A percentile compares a stretch with the other conserved stretches of the same genome.
Evolutionary conservation across 2,329 filamentous ascomycete species (phyloP).

Genomic region (Penicillium brasilianum): DNA sequence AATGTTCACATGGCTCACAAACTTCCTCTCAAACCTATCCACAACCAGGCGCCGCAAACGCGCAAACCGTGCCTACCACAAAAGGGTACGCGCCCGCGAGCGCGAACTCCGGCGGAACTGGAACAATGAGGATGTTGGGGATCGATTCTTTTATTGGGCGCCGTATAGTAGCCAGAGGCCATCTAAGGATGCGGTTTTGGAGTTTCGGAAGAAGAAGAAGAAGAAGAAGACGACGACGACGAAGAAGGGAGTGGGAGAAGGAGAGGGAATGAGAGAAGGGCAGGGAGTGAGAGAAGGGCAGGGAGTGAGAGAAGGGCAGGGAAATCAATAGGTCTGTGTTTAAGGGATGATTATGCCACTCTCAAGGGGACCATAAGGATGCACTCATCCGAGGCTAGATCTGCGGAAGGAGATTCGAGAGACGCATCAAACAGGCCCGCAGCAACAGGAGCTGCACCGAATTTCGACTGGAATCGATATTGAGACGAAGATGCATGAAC

Average conservation of each 20-base stretch:
- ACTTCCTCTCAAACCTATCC: neutral
- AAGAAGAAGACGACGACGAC: neutral
- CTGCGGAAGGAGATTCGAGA: too few relatives aligned
- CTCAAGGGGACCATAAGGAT: too few relatives aligned
- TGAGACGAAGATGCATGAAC: too few relatives aligned
- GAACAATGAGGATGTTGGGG: neutral
- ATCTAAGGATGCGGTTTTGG: neutral
- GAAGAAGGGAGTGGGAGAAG: neutral
- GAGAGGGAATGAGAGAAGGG: too few relatives aligned
- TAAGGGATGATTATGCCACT: too few relatives aligned
- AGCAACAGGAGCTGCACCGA: too few relatives aligned
- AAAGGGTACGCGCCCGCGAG: neutral
- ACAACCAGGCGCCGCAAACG: neutral
- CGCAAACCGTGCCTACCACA: conserved; percentile 1
- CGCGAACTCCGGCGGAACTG: neutral
- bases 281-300: too few relatives aligned
- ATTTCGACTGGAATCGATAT: too few relatives aligned
- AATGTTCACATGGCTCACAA: conserved; percentile 5
- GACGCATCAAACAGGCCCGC: too few relatives aligned
- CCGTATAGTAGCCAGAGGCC: conserved; percentile 2
- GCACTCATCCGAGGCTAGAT: too few relatives aligned
- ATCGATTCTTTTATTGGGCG: conserved; percentile 4
- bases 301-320: too few relatives aligned
- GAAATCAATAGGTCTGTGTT: too few relatives aligned
- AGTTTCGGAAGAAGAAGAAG: neutral